Percentiles rank a stretch among this genome's conserved stretches.
These are phyloP conservation scores for Pleurotus platypus DNA, from an alignment of 768 basidiomycete genomes.

Conservation along the genomic window DNA sequence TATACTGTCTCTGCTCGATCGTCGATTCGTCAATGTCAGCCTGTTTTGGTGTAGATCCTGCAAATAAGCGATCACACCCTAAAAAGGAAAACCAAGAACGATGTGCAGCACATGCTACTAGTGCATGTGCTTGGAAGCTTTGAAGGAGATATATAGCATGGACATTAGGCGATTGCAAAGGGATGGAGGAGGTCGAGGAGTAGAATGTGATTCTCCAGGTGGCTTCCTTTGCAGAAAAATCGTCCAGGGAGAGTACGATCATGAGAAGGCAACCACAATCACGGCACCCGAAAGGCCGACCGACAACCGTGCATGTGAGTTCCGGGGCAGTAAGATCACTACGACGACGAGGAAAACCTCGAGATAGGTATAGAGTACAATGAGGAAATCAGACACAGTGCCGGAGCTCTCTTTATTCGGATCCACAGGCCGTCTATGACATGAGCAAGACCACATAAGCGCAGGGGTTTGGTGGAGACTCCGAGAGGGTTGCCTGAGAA, in stretches of 20 bases:
- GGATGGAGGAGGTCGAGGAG: neutral
- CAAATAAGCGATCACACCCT: neutral
- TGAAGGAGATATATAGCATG: slow-evolving; percentile 3
- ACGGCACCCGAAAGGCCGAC: neutral
- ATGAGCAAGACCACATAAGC: neutral
- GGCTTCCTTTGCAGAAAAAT: neutral
- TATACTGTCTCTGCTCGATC: neutral
- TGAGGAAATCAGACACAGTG: neutral
- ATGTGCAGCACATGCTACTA: neutral
- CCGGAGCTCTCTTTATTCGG: neutral
- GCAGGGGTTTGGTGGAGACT: neutral
- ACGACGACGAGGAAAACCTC: neutral
- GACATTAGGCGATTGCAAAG: neutral
- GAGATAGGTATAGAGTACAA: neutral
- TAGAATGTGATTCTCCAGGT: neutral
- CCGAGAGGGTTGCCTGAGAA: too few species aligned
- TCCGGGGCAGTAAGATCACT: neutral
- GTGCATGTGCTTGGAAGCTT: neutral
- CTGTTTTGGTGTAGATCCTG: neutral
- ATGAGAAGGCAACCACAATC: neutral
- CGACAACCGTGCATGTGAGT: neutral
- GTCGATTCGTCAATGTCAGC: neutral
- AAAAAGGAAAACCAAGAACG: neutral
- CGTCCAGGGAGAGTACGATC: neutral
- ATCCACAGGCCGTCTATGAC: neutral